phyloP scores from a whole-genome alignment of 371 early-diverging fungal species.

The Mycotypha africana region DNA sequence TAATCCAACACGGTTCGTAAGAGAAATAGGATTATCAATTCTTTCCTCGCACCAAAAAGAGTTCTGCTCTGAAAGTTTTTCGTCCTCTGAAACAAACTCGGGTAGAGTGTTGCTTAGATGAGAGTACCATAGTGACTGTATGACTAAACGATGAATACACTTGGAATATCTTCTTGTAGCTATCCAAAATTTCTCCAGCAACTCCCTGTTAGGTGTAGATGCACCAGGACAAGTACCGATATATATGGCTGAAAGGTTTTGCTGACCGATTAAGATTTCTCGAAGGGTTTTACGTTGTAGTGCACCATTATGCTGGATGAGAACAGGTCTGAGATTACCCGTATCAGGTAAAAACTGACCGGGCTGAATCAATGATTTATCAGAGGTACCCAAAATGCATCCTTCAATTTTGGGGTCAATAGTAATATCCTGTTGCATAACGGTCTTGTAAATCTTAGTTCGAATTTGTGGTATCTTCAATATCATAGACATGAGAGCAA shows the following conservation, averaged over 20 bases:
- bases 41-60: constrained; percentile 10
- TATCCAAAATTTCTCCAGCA: constrained; percentile 4
- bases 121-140: constrained; percentile 7
- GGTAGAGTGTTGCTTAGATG: background rate
- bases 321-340: background rate
- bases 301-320: background rate
- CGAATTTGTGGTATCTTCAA: background rate
- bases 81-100: background rate
- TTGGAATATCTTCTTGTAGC: background rate
- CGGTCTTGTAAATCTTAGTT: background rate
- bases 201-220: background rate
- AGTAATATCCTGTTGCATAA: background rate
- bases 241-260: background rate
- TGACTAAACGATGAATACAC: background rate
- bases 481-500: background rate
- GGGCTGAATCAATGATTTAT: constrained; percentile 6
- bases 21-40: constrained; percentile 1
- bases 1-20: constrained; percentile 3
- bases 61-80: background rate
- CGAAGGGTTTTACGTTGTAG: background rate
- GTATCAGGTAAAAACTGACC: constrained; percentile 18
- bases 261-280: background rate
- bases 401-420: constrained; percentile 1
- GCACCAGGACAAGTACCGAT: background rate
- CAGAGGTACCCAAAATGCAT: constrained; percentile 9